Percentiles rank a stretch among this genome's conserved stretches.
These are phyloP conservation scores for Huntiella decipiens DNA, from an alignment of 2,329 filamentous ascomycete species.

Conservation along the genomic window DNA sequence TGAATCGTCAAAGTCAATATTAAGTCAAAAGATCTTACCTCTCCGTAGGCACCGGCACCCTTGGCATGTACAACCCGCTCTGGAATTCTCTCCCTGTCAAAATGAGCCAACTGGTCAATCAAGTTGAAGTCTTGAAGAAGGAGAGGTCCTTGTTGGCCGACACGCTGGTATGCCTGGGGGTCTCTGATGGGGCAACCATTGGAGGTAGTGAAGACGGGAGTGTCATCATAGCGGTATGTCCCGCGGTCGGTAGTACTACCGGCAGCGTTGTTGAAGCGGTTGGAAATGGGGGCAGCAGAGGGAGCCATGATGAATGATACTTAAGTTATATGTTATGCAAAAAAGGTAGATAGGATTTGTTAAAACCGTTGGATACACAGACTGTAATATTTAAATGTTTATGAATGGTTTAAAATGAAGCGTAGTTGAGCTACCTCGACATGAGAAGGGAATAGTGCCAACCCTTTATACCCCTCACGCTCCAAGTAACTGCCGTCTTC, in stretches of 20 bases:
- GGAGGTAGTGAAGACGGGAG: slow-evolving; percentile 38
- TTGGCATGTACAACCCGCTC: slow-evolving; percentile 41
- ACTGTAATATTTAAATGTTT: neutral
- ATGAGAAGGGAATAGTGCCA: no score
- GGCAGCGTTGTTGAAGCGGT: slow-evolving; percentile 34
- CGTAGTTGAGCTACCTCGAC: no score
- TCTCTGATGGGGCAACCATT: slow-evolving; percentile 39
- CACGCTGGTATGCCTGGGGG: slow-evolving; percentile 28
- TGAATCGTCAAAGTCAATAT: neutral
- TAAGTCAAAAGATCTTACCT: slow-evolving; percentile 14
- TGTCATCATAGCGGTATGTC: slow-evolving; percentile 31
- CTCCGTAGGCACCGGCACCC: slow-evolving; percentile 34
- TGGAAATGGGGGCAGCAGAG: slow-evolving; percentile 13
- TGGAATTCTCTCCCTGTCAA: slow-evolving; percentile 32
- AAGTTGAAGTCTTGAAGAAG: slow-evolving; percentile 29
- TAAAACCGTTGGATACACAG: neutral
- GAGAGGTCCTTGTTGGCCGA: slow-evolving; percentile 26
- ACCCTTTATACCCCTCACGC: no score
- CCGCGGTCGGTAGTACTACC: slow-evolving; percentile 10
- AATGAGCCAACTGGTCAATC: slow-evolving; percentile 39
- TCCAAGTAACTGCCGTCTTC: no score
- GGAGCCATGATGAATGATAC: neutral
- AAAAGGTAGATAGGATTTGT: neutral
- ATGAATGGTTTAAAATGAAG: neutral
- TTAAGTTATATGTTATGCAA: neutral